Evolutionary conservation across 2,329 filamentous ascomycete genomes (phyloP).

Genomic region (Colletotrichum gigasporum): DNA sequence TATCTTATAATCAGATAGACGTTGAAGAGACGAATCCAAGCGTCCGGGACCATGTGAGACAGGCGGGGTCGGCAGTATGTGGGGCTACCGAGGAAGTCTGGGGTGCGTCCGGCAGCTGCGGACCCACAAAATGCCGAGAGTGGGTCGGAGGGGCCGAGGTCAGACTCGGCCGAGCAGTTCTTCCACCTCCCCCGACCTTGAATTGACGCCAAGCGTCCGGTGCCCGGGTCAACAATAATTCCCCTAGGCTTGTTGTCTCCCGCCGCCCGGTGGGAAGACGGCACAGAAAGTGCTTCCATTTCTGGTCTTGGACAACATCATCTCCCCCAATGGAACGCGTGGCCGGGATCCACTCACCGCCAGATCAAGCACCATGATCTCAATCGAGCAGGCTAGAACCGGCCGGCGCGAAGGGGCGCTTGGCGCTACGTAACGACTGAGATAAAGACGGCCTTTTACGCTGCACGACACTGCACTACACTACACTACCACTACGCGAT

Average conservation of each 20-base stretch:
- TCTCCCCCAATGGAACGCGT: conserved; percentile 2
- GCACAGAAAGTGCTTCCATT: not conserved
- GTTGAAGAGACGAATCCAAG: not conserved
- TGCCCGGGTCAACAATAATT: not conserved
- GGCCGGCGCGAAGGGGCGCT: not conserved
- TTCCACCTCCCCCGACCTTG: not conserved
- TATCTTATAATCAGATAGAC: not conserved
- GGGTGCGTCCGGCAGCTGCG: not conserved
- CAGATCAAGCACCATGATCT: conserved; percentile 1
- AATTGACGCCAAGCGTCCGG: not conserved
- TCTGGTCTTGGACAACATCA: conserved; percentile 21
- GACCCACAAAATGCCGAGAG: conserved; percentile 9
- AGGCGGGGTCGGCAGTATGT: conserved; percentile 3
- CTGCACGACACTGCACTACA: too few species aligned
- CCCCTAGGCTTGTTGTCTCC: too few species aligned
- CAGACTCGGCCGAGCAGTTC: not conserved
- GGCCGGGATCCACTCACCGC: conserved; percentile 5
- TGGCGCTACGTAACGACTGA: conserved; percentile 11
- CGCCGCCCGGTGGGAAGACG: not conserved
- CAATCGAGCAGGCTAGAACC: not conserved
- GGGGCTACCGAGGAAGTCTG: conserved; percentile 3
- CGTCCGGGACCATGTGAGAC: not conserved
- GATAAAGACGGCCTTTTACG: too few species aligned
- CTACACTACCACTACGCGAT: too few species aligned
- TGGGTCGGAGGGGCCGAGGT: not conserved